A percentile compares a stretch with the other conserved stretches of the same genome.
phyloP scores from a whole-genome alignment of 768 basidiomycete genomes.

The Xerocomellus amylosporus region DNA sequence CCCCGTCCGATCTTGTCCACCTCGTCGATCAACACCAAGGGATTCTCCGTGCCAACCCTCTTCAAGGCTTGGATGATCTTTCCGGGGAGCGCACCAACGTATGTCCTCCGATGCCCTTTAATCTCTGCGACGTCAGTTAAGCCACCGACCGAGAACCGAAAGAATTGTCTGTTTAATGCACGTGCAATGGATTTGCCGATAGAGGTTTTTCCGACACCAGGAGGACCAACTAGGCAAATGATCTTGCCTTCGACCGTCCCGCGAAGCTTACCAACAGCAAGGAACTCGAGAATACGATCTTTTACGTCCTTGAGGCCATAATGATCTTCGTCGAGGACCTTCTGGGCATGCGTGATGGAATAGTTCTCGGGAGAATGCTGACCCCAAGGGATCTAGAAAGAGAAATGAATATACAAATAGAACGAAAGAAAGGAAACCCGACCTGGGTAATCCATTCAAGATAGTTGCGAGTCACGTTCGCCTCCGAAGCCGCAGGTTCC shows the following conservation, averaged over 20 bases:
- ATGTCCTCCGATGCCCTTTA: slow-evolving; percentile 97
- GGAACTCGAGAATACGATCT: slow-evolving; percentile 91
- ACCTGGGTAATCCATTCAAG: slow-evolving; percentile 90
- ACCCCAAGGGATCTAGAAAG: slow-evolving; percentile 89
- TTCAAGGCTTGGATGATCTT: slow-evolving; percentile 95
- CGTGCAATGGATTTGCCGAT: slow-evolving; percentile 95
- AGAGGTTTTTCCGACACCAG: slow-evolving; percentile 95
- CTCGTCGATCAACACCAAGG: slow-evolving; percentile 91
- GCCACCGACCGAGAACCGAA: slow-evolving; percentile 95
- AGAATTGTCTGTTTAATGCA: slow-evolving; percentile 88
- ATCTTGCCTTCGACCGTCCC: slow-evolving; percentile 98
- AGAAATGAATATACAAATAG: not conserved
- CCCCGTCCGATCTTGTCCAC: slow-evolving; percentile 94
- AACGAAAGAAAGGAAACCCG: slow-evolving; percentile 8
- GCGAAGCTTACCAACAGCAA: slow-evolving; percentile 91
- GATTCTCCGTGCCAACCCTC: slow-evolving; percentile 91
- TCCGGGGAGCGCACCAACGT: slow-evolving; percentile 89
- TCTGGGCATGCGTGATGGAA: slow-evolving; percentile 75
- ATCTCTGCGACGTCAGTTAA: slow-evolving; percentile 98
- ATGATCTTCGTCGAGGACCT: slow-evolving; percentile 90
- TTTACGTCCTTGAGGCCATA: slow-evolving; percentile 93
- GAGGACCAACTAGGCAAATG: slow-evolving; percentile 93
- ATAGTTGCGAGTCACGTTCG: slow-evolving; percentile 92
- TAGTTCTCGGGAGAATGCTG: slow-evolving; percentile 92
- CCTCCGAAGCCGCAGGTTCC: slow-evolving; percentile 89